Percentiles rank a stretch among this genome's conserved stretches.
Conservation (phyloP, 1,139 yeast genomes). For the Citeromyces hawaiiensis region DNA sequence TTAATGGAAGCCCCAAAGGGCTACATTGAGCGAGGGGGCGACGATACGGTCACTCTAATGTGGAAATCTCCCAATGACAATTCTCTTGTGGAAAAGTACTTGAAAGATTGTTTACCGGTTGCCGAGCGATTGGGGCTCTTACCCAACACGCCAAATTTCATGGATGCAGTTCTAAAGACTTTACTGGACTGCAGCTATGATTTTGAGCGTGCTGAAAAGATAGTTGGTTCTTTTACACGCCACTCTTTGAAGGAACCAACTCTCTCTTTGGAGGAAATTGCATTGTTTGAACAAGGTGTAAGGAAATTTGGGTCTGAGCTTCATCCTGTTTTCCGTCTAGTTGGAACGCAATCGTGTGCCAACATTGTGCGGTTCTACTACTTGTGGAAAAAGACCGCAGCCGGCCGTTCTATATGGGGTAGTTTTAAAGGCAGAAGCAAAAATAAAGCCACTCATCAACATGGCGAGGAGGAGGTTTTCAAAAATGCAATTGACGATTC, state of each 20-base stretch:
- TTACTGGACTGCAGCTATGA: slow-evolving; percentile 42
- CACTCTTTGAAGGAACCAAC: slow-evolving; percentile 63
- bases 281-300: slow-evolving; percentile 66
- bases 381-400: slow-evolving; percentile 77
- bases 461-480: slow-evolving; percentile 2
- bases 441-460: slow-evolving; percentile 31
- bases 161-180: slow-evolving; percentile 54
- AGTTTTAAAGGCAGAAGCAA: slow-evolving; percentile 61
- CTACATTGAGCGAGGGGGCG: slow-evolving; percentile 77
- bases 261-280: slow-evolving; percentile 47
- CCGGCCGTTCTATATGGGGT: slow-evolving; percentile 75
- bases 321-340: slow-evolving; percentile 56
- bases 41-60: slow-evolving; percentile 50
- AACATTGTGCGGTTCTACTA: slow-evolving; percentile 81
- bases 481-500: slow-evolving; percentile 60
- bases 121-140: slow-evolving; percentile 40
- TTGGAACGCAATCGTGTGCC: slow-evolving; percentile 55
- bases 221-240: slow-evolving; percentile 33
- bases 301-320: slow-evolving; percentile 67
- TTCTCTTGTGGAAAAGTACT: slow-evolving; percentile 33
- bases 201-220: slow-evolving; percentile 26
- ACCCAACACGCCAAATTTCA: slow-evolving; percentile 56
- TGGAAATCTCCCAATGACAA: slow-evolving; percentile 46
- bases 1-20: slow-evolving; percentile 69
- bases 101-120: slow-evolving; percentile 38